phyloP scores from a whole-genome alignment of 1,284 basidiomycete species.

The Cryptococcus sp. region DNA sequence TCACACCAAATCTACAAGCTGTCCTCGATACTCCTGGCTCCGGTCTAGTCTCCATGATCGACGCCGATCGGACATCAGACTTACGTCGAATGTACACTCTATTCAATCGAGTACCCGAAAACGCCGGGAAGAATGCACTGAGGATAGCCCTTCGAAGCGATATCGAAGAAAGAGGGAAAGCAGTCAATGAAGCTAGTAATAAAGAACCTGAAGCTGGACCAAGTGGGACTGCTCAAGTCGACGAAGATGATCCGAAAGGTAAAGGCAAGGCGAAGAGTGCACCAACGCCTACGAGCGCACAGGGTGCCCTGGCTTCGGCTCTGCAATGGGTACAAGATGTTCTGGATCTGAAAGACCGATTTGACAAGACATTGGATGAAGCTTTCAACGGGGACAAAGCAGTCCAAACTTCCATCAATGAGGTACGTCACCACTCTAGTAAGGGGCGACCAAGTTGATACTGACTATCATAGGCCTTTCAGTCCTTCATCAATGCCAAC shows the following conservation, averaged over 20 bases:
- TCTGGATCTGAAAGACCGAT: conserved; percentile 84
- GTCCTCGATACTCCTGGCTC: conserved; percentile 78
- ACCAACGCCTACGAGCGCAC: conserved; percentile 15
- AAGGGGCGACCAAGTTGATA: background rate
- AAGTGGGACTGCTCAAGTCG: conserved; percentile 27
- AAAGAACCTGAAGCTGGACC: conserved; percentile 41
- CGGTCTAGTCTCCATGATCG: conserved; percentile 83
- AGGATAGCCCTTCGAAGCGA: conserved; percentile 70
- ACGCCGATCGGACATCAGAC: conserved; percentile 71
- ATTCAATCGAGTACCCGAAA: conserved; percentile 63
- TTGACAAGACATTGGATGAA: conserved; percentile 68
- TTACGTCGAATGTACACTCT: conserved; percentile 76
- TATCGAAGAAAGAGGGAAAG: conserved; percentile 69
- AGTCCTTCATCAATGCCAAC: conserved; percentile 86
- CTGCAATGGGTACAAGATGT: conserved; percentile 94
- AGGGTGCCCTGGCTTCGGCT: conserved; percentile 53
- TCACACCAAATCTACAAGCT: conserved; percentile 68
- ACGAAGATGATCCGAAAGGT: conserved; percentile 47
- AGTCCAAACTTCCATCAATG: conserved; percentile 78
- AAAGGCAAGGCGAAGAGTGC: conserved; percentile 57
- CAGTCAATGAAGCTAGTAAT: conserved; percentile 63
- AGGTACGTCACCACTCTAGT: conserved; percentile 54
- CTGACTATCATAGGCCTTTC: conserved; percentile 66
- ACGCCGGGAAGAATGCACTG: conserved; percentile 60
- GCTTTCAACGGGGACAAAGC: conserved; percentile 72